Percentiles rank a stretch among this genome's conserved stretches.
Conservation (phyloP, 2,329 filamentous ascomycete species). For the Penicillium brevicompactum region DNA sequence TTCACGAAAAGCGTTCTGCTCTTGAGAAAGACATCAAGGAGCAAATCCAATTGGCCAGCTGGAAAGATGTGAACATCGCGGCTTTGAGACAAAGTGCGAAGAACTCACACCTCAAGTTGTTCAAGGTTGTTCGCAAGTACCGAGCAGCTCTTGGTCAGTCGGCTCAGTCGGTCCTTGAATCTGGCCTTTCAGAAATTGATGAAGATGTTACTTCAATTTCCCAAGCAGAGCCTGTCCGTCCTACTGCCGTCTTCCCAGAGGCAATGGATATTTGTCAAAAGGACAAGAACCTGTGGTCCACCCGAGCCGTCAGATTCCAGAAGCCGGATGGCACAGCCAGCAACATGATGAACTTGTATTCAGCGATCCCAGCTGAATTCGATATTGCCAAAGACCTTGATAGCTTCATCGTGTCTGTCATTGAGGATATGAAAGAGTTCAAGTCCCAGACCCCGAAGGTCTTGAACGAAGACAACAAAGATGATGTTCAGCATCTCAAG, state of each 20-base stretch:
- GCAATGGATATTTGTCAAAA: conserved; percentile 37
- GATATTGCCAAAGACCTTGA: conserved; percentile 64
- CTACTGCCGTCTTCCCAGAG: conserved; percentile 29
- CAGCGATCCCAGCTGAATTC: conserved; percentile 54
- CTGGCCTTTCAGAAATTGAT: conserved; percentile 37
- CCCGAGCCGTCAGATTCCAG: conserved; percentile 65
- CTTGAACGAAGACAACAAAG: conserved; percentile 86
- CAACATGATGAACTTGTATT: conserved; percentile 71
- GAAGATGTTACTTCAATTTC: conserved; percentile 26
- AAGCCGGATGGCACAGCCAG: conserved; percentile 69
- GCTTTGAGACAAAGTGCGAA: conserved; percentile 86
- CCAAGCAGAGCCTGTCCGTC: conserved; percentile 9
- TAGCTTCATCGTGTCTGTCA: conserved; percentile 69
- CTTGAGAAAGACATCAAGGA: conserved; percentile 95
- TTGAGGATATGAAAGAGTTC: conserved; percentile 69
- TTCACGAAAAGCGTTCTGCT: conserved; percentile 67
- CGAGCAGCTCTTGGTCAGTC: conserved; percentile 75
- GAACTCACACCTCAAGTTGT: conserved; percentile 87
- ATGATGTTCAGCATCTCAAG: conserved; percentile 83
- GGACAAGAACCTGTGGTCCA: conserved; percentile 37
- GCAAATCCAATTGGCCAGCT: conserved; percentile 88
- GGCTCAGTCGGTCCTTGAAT: conserved; percentile 61
- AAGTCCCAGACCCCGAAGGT: conserved; percentile 78
- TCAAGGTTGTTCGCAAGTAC: conserved; percentile 89
- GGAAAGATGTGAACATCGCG: conserved; percentile 96